Conservation (phyloP, 805 yeast species). For the Huiozyma naganishii region DNA sequence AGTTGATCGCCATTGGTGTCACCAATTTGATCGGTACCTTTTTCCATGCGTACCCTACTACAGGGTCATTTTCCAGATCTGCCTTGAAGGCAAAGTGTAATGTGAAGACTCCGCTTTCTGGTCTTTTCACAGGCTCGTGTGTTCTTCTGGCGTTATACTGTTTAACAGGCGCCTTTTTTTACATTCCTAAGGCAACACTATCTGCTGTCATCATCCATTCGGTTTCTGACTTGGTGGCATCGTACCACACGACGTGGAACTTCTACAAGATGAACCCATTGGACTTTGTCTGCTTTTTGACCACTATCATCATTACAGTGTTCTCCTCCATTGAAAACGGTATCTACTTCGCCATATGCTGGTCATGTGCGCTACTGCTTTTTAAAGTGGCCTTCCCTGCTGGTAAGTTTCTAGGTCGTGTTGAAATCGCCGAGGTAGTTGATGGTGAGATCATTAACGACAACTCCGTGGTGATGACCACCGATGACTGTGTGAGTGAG, state of each 20-base stretch:
- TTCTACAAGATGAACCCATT: conserved; percentile 67
- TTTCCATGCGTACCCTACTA: conserved; percentile 89
- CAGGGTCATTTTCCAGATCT: conserved; percentile 91
- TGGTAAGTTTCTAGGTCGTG: conserved; percentile 74
- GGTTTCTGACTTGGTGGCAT: conserved; percentile 72
- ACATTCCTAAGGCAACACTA: conserved; percentile 81
- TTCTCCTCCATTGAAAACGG: conserved; percentile 78
- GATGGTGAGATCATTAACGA: conserved; percentile 40
- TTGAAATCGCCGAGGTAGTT: conserved; percentile 59
- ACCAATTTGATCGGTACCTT: conserved; percentile 85
- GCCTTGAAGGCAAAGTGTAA: conserved; percentile 93
- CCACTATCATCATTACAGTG: conserved; percentile 64
- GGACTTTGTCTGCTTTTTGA: conserved; percentile 61
- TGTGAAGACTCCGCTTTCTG: conserved; percentile 88
- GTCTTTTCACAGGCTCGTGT: conserved; percentile 80
- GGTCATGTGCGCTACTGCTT: conserved; percentile 64
- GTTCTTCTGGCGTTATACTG: conserved; percentile 80
- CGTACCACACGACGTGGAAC: conserved; percentile 53
- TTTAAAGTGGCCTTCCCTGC: conserved; percentile 70
- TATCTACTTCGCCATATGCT: conserved; percentile 81
- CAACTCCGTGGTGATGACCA: conserved; percentile 5
- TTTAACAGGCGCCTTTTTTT: conserved; percentile 73
- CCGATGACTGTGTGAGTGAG: background rate
- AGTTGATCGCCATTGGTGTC: conserved; percentile 85
- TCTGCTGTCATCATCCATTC: conserved; percentile 89